phyloP scores from a whole-genome alignment of 352 stramenopile genomes.

The Phytophthora litchii region DNA sequence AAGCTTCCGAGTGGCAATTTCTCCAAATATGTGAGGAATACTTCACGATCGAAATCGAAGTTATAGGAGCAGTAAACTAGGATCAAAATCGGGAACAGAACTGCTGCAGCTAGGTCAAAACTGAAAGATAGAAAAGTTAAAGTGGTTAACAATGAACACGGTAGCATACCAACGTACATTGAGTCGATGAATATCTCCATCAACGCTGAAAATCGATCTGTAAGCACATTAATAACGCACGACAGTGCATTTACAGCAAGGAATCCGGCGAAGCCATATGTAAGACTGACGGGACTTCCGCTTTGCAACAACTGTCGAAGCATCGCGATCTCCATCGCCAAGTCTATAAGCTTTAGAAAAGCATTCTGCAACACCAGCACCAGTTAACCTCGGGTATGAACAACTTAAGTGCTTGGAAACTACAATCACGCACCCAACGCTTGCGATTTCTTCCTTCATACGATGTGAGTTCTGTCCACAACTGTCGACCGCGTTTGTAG shows the following conservation, averaged over 20 bases:
- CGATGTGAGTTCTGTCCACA: conserved; percentile 24
- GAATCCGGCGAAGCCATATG: conserved; percentile 14
- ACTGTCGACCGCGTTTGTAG: neutral
- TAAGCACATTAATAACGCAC: conserved; percentile 22
- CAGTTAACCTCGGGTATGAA: neutral
- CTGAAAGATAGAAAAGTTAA: conserved; percentile 5
- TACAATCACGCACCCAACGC: conserved; percentile 17
- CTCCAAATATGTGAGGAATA: conserved; percentile 25
- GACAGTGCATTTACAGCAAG: conserved; percentile 26
- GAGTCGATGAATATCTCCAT: conserved; percentile 36
- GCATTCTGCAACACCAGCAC: conserved; percentile 22
- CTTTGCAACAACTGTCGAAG: conserved; percentile 17
- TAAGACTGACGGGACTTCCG: conserved; percentile 10
- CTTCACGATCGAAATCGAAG: conserved; percentile 34
- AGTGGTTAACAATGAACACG: neutral
- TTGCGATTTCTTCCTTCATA: conserved; percentile 34
- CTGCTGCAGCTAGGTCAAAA: conserved; percentile 37
- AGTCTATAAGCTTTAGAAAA: conserved; percentile 23
- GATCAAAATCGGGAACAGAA: conserved; percentile 32
- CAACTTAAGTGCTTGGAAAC: neutral
- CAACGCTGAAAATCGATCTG: conserved; percentile 21
- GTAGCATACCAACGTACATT: conserved; percentile 17
- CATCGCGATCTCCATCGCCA: conserved; percentile 18
- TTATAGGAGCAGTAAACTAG: conserved; percentile 30
- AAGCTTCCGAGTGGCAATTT: conserved; percentile 30